phyloP scores from a whole-genome alignment of 2,329 filamentous ascomycete genomes.

The Alternaria ventricosa region DNA sequence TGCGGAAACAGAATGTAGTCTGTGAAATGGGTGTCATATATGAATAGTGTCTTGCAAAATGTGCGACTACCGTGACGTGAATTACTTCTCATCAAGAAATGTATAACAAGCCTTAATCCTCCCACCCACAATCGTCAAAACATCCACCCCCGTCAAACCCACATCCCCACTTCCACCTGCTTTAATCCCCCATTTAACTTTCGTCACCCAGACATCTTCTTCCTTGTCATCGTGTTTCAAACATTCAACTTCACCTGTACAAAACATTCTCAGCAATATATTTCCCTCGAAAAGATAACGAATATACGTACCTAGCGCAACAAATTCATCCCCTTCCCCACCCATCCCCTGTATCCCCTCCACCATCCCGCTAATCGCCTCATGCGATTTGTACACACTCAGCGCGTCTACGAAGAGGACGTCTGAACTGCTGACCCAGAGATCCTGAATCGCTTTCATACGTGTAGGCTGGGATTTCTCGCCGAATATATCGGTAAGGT shows the following conservation, averaged over 20 bases:
- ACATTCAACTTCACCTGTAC: slow-evolving; percentile 6
- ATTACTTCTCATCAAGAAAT: slow-evolving; percentile 11
- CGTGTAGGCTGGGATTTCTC: slow-evolving; percentile 1
- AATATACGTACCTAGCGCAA: neutral
- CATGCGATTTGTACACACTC: neutral
- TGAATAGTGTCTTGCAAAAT: too few relatives aligned
- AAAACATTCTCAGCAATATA: neutral
- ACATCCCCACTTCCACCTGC: neutral
- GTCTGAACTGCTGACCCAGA: neutral
- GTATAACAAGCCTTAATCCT: slow-evolving; percentile 16
- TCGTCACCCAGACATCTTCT: slow-evolving; percentile 11
- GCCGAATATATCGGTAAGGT: slow-evolving; percentile 9
- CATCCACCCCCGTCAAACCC: slow-evolving; percentile 12
- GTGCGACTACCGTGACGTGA: too few relatives aligned
- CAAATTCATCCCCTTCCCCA: neutral
- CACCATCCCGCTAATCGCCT: neutral
- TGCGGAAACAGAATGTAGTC: too few relatives aligned
- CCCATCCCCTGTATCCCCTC: neutral
- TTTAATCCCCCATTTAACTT: slow-evolving; percentile 13
- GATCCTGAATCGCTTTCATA: neutral
- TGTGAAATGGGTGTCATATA: too few relatives aligned
- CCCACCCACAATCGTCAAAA: slow-evolving; percentile 11
- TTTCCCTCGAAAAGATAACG: too few relatives aligned
- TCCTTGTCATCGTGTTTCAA: slow-evolving; percentile 1
- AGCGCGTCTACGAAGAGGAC: neutral